Base-by-base conservation (phyloP, 2,329 filamentous ascomycete species). In the Paecilomyces sp. region DNA sequence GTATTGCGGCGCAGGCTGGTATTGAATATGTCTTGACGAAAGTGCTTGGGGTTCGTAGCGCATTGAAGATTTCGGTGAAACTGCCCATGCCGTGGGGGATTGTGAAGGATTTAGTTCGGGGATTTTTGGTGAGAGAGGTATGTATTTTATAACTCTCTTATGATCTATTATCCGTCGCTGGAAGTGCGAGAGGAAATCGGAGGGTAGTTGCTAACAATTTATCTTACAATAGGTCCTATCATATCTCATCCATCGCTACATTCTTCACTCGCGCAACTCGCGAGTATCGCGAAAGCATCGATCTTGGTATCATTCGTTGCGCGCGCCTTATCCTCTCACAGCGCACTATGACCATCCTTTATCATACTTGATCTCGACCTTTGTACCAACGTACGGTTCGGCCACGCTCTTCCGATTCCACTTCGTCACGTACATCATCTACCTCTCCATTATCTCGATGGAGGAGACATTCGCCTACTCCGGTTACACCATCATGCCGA, bases 161-260 rank as follows among this genome's bases (percentile, higher is more conserved):
- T 22, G 22, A 22, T 22, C 22, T 22, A 22, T 12, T 15, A 34
- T 34, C 55, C 50, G 33, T 47, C 57, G 7, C 30, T 6, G 5
- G 36, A 47, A 7, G 3, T 57, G 55, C 55, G n/a, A 24, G 30
- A 25, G 8, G 13, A 57, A 24, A 6, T 30, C 22, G 4, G n/a
- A 59, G 18, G 41, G 18, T 25, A 22, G 22, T 34, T 25, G 28
- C 18, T 57, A 24, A 13, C 41, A 28, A 33, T 52, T 34, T 59
- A 24, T 28, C 31, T 3, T 47, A 36, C 15, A 13, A 28, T 58
- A 75, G 72, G 60, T 70, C 33, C 54, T 73, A 3, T 61, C 65
- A 60, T 96, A 95, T 72, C 82, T 85, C 66, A 80, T 91, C 65
- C 91, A 96, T 75, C 86, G 89, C 57, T 83, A 83, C 68, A 61